Percentiles rank a stretch among this genome's conserved stretches.
Evolutionary conservation across 345 rosid species (phyloP).

Genomic region (Syzygium jambos): DNA sequence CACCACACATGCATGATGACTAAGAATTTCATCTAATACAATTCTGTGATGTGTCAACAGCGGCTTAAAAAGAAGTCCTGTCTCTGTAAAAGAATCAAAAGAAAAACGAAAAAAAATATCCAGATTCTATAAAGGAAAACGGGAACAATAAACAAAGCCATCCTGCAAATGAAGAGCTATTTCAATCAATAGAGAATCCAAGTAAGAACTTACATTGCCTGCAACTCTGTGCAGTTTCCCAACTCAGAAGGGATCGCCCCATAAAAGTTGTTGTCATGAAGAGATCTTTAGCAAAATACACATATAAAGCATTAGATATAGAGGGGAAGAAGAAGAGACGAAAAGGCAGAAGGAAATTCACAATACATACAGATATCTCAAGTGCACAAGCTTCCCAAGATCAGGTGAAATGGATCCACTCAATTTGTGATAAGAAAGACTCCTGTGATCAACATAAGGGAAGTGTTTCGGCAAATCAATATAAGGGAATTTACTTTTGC

Average conservation of each 20-base stretch:
- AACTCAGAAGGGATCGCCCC: conserved; percentile 78
- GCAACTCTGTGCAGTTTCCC: conserved; percentile 82
- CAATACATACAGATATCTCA: conserved; percentile 63
- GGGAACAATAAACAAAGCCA: neutral
- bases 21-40: neutral
- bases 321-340: neutral
- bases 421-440: conserved; percentile 67
- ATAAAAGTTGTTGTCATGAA: conserved; percentile 72
- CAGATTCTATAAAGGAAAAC: neutral
- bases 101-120: neutral
- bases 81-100: neutral
- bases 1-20: neutral
- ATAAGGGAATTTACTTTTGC: neutral
- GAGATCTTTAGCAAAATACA: conserved; percentile 42
- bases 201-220: conserved; percentile 48
- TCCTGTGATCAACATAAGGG: conserved; percentile 32
- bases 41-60: neutral
- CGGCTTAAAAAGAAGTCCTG: neutral
- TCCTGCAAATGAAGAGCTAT: neutral
- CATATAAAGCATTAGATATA: conserved; percentile 4
- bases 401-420: conserved; percentile 81
- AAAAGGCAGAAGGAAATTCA: conserved; percentile 6
- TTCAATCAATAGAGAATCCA: neutral
- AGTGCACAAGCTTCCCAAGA: conserved; percentile 69
- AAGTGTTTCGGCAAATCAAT: neutral